These are phyloP conservation scores for Podosphaera aphanis DNA, from an alignment of 2,329 filamentous ascomycete genomes.

Conservation along the genomic window DNA sequence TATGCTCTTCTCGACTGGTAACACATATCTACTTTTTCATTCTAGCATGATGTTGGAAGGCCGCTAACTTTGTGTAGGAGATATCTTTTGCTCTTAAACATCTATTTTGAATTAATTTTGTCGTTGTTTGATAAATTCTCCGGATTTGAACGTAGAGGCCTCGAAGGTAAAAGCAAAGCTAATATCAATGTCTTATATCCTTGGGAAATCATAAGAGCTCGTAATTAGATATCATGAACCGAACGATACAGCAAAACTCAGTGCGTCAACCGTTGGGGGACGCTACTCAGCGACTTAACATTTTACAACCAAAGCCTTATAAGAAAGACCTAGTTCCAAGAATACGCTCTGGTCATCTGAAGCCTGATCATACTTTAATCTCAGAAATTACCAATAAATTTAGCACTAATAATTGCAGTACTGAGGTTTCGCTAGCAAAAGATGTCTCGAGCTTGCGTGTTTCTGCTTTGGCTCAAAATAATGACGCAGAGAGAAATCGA, in stretches of 20 bases:
- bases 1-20: not conserved
- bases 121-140: not conserved
- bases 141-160: not conserved
- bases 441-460: conserved; percentile 14
- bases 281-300: conserved; percentile 15
- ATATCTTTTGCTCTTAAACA: not conserved
- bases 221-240: not conserved
- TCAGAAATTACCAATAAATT: not conserved
- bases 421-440: conserved; percentile 2
- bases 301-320: conserved; percentile 2
- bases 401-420: not conserved
- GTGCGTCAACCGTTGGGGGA: conserved; percentile 12
- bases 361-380: not conserved
- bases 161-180: not conserved
- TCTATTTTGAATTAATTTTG: not conserved
- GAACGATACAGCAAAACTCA: not conserved
- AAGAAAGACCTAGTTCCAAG: not conserved
- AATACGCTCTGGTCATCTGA: not conserved
- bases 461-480: conserved; percentile 16
- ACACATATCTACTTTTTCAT: not conserved
- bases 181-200: not conserved
- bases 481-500: conserved; percentile 16
- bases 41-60: not conserved
- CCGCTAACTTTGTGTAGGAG: not conserved
- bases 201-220: not conserved